Evolutionary conservation across 2,329 filamentous ascomycete species (phyloP), one percentile per base, ranked within the genome.

Genomic region (Trichoderma koningii): DNA sequence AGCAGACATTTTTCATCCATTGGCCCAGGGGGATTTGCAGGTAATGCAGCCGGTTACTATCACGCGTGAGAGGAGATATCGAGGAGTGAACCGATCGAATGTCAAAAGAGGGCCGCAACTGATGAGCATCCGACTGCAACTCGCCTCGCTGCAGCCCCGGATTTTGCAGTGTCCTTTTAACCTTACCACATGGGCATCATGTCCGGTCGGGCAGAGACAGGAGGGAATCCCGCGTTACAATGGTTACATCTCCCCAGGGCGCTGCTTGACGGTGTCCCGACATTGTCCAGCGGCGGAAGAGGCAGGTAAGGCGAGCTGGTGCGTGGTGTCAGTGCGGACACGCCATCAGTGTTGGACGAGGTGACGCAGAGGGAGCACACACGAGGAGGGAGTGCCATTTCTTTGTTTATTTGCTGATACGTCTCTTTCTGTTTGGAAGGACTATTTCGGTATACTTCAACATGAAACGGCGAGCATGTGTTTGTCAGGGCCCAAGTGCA

Each of bases 71-170:
- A 23, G 2, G 1, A 10, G 7, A 17, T 2, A 10, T 19, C 7
- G 17, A 45, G n/a, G 34, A 17, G 1, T 41, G 12, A n/a, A 23
- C 7, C 15, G 15, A 21, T 34, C 5, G 21, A 51, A 14, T 14
- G 34, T 30, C 51, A 69, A 69, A 69, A 66, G 30, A 34, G 71
- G 71, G 15, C 47, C 56, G 59, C 48, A 34, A n/a, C 47, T 7
- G 21, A 23, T 60, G 47, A n/a, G 48, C 63, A 50, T 48, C n/a
- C n/a, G 14, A 30, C 63, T 65, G 63, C 63, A 55, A 9, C 56
- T 53, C 55, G 55, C 55, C 63, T 65, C 15, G 50, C 55, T 55
- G 50, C 63, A 65, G 55, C 21, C 28, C 34, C 26, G 17, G 26
- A 21, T 26, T 44, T 62, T 41, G 34, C 38, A 26, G 17, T 14